Evolutionary conservation across 495 filamentous ascomycete species (phyloP), one percentile per base, ranked within the genome.

Genomic region (Xylaria palmicola): DNA sequence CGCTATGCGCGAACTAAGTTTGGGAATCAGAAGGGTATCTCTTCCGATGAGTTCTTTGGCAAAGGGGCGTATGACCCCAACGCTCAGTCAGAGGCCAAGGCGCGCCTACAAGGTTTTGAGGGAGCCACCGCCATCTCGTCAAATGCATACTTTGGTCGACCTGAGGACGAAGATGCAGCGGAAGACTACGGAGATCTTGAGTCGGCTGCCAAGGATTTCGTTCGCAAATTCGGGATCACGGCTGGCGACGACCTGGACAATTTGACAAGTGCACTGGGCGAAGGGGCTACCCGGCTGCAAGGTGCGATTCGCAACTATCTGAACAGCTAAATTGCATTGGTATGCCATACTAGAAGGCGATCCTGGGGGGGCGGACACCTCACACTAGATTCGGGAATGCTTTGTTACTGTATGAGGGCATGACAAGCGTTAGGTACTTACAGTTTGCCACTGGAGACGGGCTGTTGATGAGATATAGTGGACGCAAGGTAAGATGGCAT

Each of bases 31-130:
- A 98, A 97, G 80, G 90, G 89, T 72, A 98, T 98, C 65, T 97
- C 92, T 1, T 96, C 91, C 3, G 94, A 98, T 75, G 94, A 98
- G 67, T 97, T 96, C 79, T 98, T 98, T 72, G 92, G 93, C 59
- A 93, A 93, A 67, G 90, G 91, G 26, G 75, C 82, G 50, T 98
- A 88, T 70, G 91, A 98, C 65, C 86, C 93, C 29, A 77, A 79
- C 34, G 86, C 88, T 4, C 88, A 93, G 68, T 81, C 88, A 43
- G 93, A 97, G 79, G 92, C 94, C 51, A 93, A 94, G 76, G 78
- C 83, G 12, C 85, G 94, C 13, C 84, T 98, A 40, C 86, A 90
- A 72, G 88, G 92, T 20, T 98, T 98, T 71, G 94, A 98, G 71
- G 90, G 94, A 45, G 94, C 94, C 10, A 88, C 87, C 9, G 75